phyloP scores from a whole-genome alignment of 225 moss, liverwort and hornwort genomes.

The Sphagnum contortum region DNA sequence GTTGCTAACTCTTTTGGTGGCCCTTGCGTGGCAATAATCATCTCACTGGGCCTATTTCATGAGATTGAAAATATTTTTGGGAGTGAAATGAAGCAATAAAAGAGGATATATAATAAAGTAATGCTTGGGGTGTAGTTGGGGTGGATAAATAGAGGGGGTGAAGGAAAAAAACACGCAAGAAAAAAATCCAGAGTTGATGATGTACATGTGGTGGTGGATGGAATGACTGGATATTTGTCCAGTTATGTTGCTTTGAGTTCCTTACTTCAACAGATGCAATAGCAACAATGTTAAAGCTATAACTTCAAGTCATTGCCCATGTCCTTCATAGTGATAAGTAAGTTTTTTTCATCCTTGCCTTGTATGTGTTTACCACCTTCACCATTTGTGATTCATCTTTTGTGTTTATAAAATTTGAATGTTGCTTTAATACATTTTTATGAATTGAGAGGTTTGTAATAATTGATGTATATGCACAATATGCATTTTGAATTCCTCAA shows the following conservation, averaged over 20 bases:
- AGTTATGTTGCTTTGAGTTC: constrained; percentile 40
- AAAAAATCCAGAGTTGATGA: constrained; percentile 15
- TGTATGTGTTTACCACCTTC: too few relatives aligned
- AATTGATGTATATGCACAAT: too few relatives aligned
- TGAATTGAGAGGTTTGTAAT: too few relatives aligned
- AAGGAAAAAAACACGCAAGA: constrained; percentile 15
- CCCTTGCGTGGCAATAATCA: background rate
- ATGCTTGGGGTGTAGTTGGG: constrained; percentile 9
- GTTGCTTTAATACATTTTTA: too few relatives aligned
- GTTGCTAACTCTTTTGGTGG: too few relatives aligned
- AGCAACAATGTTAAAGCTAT: constrained; percentile 23
- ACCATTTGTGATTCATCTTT: too few relatives aligned
- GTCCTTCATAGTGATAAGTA: constrained; percentile 38
- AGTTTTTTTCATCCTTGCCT: too few relatives aligned
- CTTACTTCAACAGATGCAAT: constrained; percentile 20
- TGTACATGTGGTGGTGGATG: constrained; percentile 21
- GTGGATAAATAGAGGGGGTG: constrained; percentile 12
- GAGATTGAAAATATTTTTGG: too few relatives aligned
- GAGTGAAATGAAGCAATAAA: too few relatives aligned
- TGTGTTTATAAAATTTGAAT: too few relatives aligned
- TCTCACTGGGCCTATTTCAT: constrained; percentile 4
- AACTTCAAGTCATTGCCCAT: constrained; percentile 27
- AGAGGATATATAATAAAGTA: constrained; percentile 4
- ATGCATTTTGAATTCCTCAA: background rate
- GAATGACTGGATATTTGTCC: constrained; percentile 9